phyloP scores from a whole-genome alignment of 805 yeast species.

The Kluyveromyces siamensis region DNA sequence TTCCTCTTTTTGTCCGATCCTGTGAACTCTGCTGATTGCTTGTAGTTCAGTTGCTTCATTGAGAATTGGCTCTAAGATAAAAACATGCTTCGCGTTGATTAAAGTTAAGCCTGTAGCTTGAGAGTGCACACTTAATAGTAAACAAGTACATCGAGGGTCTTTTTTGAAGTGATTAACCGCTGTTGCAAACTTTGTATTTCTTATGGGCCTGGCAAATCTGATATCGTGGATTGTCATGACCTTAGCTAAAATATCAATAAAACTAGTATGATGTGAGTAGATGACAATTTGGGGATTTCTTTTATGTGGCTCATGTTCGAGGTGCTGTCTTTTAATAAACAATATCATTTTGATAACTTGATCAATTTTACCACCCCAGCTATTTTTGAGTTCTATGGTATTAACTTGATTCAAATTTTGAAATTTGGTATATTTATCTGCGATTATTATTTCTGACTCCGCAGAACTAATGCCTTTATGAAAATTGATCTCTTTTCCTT shows the following conservation, averaged over 20 bases:
- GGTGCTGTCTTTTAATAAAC: conserved; percentile 48
- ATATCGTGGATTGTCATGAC: conserved; percentile 58
- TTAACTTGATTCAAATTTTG: conserved; percentile 37
- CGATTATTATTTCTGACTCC: not conserved
- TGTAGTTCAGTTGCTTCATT: conserved; percentile 83
- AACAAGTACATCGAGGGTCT: conserved; percentile 62
- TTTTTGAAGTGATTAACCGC: conserved; percentile 47
- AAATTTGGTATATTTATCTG: conserved; percentile 13
- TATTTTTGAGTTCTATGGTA: conserved; percentile 33
- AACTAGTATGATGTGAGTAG: conserved; percentile 83
- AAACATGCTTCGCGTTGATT: conserved; percentile 86
- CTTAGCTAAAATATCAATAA: conserved; percentile 54
- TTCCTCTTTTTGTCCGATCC: conserved; percentile 77
- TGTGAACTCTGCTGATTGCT: conserved; percentile 83
- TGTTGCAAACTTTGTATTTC: conserved; percentile 12
- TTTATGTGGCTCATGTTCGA: conserved; percentile 18
- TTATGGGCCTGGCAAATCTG: conserved; percentile 42
- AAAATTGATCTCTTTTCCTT: not conserved
- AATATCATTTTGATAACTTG: conserved; percentile 64
- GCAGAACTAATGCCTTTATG: not conserved
- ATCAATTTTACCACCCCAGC: conserved; percentile 83
- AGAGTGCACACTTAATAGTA: conserved; percentile 73
- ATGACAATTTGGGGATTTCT: conserved; percentile 69
- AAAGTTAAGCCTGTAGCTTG: conserved; percentile 88
- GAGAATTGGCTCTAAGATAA: conserved; percentile 85